Base-by-base conservation (phyloP, 1,139 yeast species). In the Scheffersomyces titani region DNA sequence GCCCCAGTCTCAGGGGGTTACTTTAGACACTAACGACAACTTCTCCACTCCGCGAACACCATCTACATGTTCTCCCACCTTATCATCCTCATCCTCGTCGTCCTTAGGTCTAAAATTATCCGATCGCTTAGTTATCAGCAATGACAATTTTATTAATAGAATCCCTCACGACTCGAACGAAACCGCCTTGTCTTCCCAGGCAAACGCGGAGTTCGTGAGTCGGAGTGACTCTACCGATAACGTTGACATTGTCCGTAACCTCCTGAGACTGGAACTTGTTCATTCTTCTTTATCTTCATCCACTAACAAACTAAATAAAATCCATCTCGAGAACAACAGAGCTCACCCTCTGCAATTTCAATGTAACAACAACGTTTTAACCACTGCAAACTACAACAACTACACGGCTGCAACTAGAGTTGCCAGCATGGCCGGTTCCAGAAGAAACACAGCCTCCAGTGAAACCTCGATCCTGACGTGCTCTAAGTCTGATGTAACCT, bases 1-100 rank as follows among this genome's bases (percentile, higher is more conserved):
- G 80, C 76, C 72, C 48, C 60, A 68, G 80, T 76, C 80, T 74
- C 80, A 75, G 80, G 74, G 71, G 56, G 63, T 56, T 57, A 54
- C 57, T 52, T 52, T 60, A 54, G 54, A 56, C 55, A 44, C 54
- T 19, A 46, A 46, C 16, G 40, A 30, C 49, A 20, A 24, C 56
- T 49, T 51, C 49, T 46, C 47, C 48, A 19, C 51, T 52, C 46
- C 46, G 36, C 44, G 46, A 40, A 30, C 52, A 24, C n/a, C 44
- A 52, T 16, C 21, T 49, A 45, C 44, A 52, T 24, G 44, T 40
- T 30, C 52, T 45, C 49, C 49, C 22, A 44, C 49, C 24, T 49
- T 47, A 50, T 46, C 49, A 46, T 46, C 49, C 16, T 19, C 49
- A 46, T 46, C 49, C 13, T 46, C 49, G 22, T 46, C 49, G 7